Base-by-base conservation (phyloP, 2,329 filamentous ascomycete species). In the Colletotrichum sojae region DNA sequence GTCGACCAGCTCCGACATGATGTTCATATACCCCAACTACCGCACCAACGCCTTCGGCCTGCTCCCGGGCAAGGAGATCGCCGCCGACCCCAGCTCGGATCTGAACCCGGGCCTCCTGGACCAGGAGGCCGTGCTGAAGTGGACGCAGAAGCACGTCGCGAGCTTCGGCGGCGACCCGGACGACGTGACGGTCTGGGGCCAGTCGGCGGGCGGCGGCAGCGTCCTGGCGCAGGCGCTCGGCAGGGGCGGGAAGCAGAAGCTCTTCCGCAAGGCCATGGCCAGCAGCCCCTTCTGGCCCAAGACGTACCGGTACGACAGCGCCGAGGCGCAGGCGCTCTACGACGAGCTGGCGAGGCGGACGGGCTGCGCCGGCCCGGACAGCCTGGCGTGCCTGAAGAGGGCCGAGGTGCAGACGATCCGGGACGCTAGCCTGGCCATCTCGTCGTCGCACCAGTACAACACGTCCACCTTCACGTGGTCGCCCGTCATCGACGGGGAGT, bases 271-370 rank as follows among this genome's bases (percentile, higher is more conserved):
- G 25, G 76, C 76, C 16, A 74, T 77, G 63, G 73, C 75, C 12
- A 85, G 82, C 70, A 85, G 83, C 8, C 88, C 88, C 0, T 90
- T 87, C 74, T 89, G 87, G 88, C 85, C 86, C 1, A 89, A 88
- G 75, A 88, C 86, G 15, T 88, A 89, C 75, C 73, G 75, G 8
- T 85, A 86, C 74, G 82, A 89, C 71, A 78, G 78, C 5, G 78
- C 81, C 0, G 82, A 88, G 74, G 83, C 85, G 1, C 86, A 90
- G 72, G 79, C 74, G 9, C 78, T 88, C 0, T 90, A 88, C 72
- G 77, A 83, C 54, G 76, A 77, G 31, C 78, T 89, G 8, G 81
- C 81, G 1, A 76, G 78, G 20, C 76, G 84, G 15, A 84, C 84
- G 0, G 86, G 85, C 0, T 90, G 88, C 71, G 75, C 76, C 1